A percentile compares a stretch with the other conserved stretches of the same genome.
Evolutionary conservation across 768 basidiomycete species (phyloP).

Genomic region (Podaxis sp.): DNA sequence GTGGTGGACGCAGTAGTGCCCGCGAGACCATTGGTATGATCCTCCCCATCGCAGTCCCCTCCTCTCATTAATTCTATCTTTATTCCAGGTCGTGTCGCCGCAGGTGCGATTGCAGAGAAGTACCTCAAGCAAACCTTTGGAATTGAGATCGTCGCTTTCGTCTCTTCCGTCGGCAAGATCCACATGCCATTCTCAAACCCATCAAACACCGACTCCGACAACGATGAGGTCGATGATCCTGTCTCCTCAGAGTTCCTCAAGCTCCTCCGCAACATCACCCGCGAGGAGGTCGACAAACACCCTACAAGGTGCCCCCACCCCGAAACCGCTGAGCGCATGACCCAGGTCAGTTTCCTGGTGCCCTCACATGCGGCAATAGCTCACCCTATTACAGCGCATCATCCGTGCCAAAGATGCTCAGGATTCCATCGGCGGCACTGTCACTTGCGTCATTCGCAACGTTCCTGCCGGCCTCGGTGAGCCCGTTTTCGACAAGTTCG

Average conservation of each 20-base stretch:
- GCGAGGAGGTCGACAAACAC: constrained; percentile 87
- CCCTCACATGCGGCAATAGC: background rate
- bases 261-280: constrained; percentile 74
- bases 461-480: constrained; percentile 92
- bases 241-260: constrained; percentile 80
- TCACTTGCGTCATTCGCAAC: constrained; percentile 93
- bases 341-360: constrained; percentile 51
- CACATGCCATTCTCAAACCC: constrained; percentile 60
- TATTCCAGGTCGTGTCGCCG: constrained; percentile 83
- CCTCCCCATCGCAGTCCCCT: background rate
- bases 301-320: constrained; percentile 87
- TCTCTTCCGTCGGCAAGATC: constrained; percentile 93
- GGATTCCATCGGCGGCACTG: constrained; percentile 98
- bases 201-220: constrained; percentile 45
- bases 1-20: constrained; percentile 92
- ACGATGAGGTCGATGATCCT: constrained; percentile 70
- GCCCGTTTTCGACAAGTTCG: constrained; percentile 98
- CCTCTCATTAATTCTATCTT: background rate
- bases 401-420: constrained; percentile 84
- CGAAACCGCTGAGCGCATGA: constrained; percentile 90
- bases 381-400: constrained; percentile 65
- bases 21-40: constrained; percentile 89
- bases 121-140: constrained; percentile 87
- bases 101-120: constrained; percentile 96
- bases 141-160: constrained; percentile 96